Evolutionary conservation across 192 early-diverging fungal species (phyloP), one percentile per base, ranked within the genome.

Genomic region (Chytriomyces hyalinus): DNA sequence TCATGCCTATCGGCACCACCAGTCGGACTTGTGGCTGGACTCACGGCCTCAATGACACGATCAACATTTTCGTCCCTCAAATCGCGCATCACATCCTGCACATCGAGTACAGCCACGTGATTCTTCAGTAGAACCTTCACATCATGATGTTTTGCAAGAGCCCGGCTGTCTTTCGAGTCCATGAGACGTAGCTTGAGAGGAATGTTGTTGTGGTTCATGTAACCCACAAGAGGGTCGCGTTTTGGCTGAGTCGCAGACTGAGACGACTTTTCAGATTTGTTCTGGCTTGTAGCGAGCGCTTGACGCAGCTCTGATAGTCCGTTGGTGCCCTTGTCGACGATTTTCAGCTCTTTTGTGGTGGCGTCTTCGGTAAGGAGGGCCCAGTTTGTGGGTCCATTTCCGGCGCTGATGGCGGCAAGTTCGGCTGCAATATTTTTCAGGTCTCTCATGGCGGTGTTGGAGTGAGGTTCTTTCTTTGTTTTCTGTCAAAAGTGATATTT

Each of bases 71-170:
- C 73, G 15, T 65, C 73, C 22, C 22, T 36, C 62, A 75, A 53
- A 36, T 75, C 73, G 24, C 28, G 49, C 13, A 65, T 64, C n/a
- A 75, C 15, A 48, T 75, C 50, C 17, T 48, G 6, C 20, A 75
- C 73, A 51, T 75, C 49, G 11, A 75, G 20, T 44, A 75, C 64
- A 22, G 73, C 73, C 17, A 66, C 63, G 64, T 75, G 73, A 48
- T 75, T 63, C 63, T 75, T 75, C 17, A 75, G 48, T 6, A 75
- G 49, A 5, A 75, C 63, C 46, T 75, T 75, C 4, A 75, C 73
- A 48, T 65, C 61, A 53, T 75, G 73, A 50, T 75, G 73, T 51
- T 65, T 75, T n/a, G 73, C 73, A 10, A 75, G 63, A 36, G 61
- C 63, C 10, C 26, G 44, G 15, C 13, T 36, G 6, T 43, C 9